These are phyloP conservation scores for Colletotrichum spaethianum DNA, from an alignment of 2,329 filamentous ascomycete genomes.

Conservation along the genomic window DNA sequence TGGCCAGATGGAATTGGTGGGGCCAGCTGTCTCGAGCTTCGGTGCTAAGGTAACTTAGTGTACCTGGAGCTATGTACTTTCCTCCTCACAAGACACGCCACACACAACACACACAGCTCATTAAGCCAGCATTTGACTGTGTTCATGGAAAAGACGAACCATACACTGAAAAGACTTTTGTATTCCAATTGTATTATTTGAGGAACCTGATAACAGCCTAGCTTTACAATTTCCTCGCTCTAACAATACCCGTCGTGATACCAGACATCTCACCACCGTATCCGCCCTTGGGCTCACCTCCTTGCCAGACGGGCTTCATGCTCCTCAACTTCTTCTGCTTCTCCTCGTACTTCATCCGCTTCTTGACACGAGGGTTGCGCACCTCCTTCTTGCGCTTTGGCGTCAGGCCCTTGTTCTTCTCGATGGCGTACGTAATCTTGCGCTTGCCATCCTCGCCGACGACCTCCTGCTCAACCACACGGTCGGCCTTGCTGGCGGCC, in stretches of 20 bases:
- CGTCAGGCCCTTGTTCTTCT: slow-evolving; percentile 97
- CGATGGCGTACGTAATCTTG: slow-evolving; percentile 92
- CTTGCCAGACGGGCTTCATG: slow-evolving; percentile 88
- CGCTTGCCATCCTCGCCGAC: slow-evolving; percentile 89
- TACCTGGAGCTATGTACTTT: neutral
- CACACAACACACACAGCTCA: neutral
- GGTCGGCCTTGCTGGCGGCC: slow-evolving; percentile 74
- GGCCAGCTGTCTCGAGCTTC: slow-evolving; percentile 30
- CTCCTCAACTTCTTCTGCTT: slow-evolving; percentile 97
- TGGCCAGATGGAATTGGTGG: slow-evolving; percentile 37
- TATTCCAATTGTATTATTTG: slow-evolving; percentile 39
- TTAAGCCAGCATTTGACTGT: neutral
- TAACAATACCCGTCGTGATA: slow-evolving; percentile 94
- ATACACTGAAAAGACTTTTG: slow-evolving; percentile 7
- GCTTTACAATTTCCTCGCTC: slow-evolving; percentile 88
- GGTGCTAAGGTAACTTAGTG: neutral
- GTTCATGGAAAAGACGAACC: neutral
- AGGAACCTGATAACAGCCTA: slow-evolving; percentile 10
- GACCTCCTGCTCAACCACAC: slow-evolving; percentile 75
- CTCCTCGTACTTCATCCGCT: slow-evolving; percentile 94
- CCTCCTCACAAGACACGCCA: neutral
- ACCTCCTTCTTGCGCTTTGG: slow-evolving; percentile 94
- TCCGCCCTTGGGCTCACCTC: slow-evolving; percentile 85
- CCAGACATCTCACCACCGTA: slow-evolving; percentile 94
- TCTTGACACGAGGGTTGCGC: slow-evolving; percentile 96